Percentiles rank a stretch among this genome's conserved stretches.
Conservation (phyloP, 176 grass and related monocot genomes). For the Rhynchospora tenuis region DNA sequence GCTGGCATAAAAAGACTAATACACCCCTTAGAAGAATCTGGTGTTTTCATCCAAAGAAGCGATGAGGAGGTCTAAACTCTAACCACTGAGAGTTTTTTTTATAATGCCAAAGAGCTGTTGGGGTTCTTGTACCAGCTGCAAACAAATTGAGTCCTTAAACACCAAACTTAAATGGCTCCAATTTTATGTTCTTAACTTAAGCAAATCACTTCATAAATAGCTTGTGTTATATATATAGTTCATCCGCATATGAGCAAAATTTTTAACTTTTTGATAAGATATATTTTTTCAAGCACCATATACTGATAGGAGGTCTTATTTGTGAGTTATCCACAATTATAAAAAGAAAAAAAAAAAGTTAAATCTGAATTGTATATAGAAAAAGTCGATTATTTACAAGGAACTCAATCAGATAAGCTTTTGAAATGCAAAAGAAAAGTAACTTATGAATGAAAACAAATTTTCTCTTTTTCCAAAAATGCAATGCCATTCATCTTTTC, state of each 20-base stretch:
- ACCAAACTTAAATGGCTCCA: background rate
- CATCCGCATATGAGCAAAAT: background rate
- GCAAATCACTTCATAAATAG: background rate
- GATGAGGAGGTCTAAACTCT: slow-evolving; percentile 55
- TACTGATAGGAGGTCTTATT: background rate
- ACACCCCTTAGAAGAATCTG: slow-evolving; percentile 72
- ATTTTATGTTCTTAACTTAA: background rate
- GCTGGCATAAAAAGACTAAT: slow-evolving; percentile 80
- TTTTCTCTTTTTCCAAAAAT: slow-evolving; percentile 1
- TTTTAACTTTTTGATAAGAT: background rate
- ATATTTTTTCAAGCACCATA: background rate
- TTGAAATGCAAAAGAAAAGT: background rate
- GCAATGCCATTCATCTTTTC: slow-evolving; percentile 16
- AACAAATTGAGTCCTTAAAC: background rate
- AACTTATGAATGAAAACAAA: background rate
- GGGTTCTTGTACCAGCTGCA: background rate
- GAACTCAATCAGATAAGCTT: background rate
- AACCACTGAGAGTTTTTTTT: background rate
- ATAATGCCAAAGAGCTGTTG: background rate
- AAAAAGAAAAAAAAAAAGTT: background rate
- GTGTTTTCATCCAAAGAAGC: slow-evolving; percentile 59
- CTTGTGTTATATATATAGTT: background rate
- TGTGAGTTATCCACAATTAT: background rate
- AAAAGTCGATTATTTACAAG: background rate
- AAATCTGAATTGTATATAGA: background rate